A percentile compares a stretch with the other conserved stretches of the same genome.
Conservation (phyloP, 768 basidiomycete genomes). For the Mycena pura region DNA sequence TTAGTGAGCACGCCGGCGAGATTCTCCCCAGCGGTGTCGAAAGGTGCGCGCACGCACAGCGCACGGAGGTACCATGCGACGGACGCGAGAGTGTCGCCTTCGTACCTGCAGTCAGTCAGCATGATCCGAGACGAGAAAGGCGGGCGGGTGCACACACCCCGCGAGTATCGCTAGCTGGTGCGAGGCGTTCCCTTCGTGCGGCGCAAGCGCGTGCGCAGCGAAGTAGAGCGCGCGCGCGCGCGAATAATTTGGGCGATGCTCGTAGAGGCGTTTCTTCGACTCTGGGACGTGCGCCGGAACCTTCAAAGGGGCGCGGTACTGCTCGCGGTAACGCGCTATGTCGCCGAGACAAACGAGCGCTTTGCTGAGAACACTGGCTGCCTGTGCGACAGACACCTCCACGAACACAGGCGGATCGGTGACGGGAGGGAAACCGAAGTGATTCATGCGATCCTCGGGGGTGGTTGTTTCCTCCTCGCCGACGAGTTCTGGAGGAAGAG, state of each 20-base stretch:
- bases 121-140: not conserved
- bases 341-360: conserved; percentile 93
- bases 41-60: conserved; percentile 84
- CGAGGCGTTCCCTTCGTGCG: conserved; percentile 91
- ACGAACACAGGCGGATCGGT: conserved; percentile 42
- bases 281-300: too few relatives aligned
- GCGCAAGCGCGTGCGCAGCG: conserved; percentile 81
- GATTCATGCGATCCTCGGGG: conserved; percentile 14
- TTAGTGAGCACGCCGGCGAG: conserved; percentile 75
- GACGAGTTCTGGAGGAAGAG: conserved; percentile 44
- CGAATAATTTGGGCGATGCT: conserved; percentile 82
- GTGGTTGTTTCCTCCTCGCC: conserved; percentile 45
- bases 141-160: not conserved
- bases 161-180: conserved; percentile 88
- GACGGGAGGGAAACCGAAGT: conserved; percentile 45
- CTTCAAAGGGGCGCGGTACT: too few relatives aligned
- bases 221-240: conserved; percentile 83
- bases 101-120: conserved; percentile 50
- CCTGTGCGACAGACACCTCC: conserved; percentile 69
- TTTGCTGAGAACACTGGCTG: conserved; percentile 72
- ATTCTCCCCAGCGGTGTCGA: conserved; percentile 88
- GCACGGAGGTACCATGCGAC: conserved; percentile 91
- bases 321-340: conserved; percentile 91
- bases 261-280: conserved; percentile 63
- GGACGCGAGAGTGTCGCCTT: conserved; percentile 80